These are phyloP conservation scores for Colletotrichum australisinense DNA, from an alignment of 2,329 filamentous ascomycete genomes.

Conservation along the genomic window DNA sequence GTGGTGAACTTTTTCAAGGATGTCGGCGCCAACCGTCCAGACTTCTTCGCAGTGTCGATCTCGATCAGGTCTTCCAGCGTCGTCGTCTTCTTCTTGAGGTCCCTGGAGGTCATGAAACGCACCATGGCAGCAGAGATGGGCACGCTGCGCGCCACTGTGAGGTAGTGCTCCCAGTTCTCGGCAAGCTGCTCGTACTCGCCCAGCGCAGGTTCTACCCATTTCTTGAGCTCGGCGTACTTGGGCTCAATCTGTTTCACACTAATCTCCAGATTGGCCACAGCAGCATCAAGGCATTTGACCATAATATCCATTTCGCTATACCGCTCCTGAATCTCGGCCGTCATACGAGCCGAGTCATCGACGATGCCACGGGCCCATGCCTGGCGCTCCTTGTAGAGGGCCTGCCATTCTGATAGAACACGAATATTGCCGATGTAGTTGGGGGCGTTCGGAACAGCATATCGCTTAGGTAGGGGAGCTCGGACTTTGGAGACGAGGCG, in stretches of 20 bases:
- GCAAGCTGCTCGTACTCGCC: constrained; percentile 75
- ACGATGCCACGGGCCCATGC: constrained; percentile 81
- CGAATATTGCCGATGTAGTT: constrained; percentile 85
- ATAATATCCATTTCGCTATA: constrained; percentile 82
- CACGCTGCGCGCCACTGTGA: constrained; percentile 72
- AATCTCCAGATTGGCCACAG: constrained; percentile 84
- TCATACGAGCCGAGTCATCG: constrained; percentile 76
- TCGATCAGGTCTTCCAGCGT: constrained; percentile 84
- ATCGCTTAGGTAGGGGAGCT: constrained; percentile 64
- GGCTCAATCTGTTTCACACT: constrained; percentile 79
- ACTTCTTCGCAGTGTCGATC: constrained; percentile 76
- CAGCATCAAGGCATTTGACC: constrained; percentile 83
- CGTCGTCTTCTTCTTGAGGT: constrained; percentile 58
- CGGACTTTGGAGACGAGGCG: constrained; percentile 56
- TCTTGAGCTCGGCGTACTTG: constrained; percentile 76
- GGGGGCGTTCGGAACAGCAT: constrained; percentile 75
- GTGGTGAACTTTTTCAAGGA: constrained; percentile 69
- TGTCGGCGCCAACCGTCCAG: constrained; percentile 72
- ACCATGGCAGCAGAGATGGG: constrained; percentile 75
- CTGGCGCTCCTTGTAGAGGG: constrained; percentile 83
- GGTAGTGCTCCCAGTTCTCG: constrained; percentile 74
- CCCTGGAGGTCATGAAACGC: constrained; percentile 68
- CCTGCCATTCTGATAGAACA: constrained; percentile 88
- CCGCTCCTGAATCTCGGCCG: constrained; percentile 70
- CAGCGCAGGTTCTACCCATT: constrained; percentile 76